Base-by-base conservation (phyloP, 177 flowering plant species). In the Vitis hybrid region DNA sequence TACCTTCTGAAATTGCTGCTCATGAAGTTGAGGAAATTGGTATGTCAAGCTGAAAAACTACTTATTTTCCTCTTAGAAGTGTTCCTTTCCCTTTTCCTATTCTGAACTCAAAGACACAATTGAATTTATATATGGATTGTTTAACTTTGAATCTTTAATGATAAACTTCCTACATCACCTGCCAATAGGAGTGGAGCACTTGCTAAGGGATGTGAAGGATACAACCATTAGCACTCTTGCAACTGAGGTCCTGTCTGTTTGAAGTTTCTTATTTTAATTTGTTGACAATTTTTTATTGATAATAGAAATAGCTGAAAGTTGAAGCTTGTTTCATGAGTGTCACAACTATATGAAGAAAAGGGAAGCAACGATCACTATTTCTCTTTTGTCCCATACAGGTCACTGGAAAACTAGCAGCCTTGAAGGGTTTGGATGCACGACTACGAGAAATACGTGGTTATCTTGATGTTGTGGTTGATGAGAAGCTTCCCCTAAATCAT, bases 21-120 rank as follows among this genome's bases (percentile, higher is more conserved):
- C 99, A 96, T 81, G 99, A 96, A 78, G 99, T 96, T 34, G 99
- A 96, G 84, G 99, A 96, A 85, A 96, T 96, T 61, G 98, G 98
- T 93, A 84, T 23, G 81, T 51, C 56, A 15, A 4, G 40, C 14
- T 60, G 30, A 23, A 58, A 48, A 21, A 21, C 23, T 21, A 59
- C 19, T 52, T 56, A 26, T 4, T 21, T 30, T 56, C 17, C 2
- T 51, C 11, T 17, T 60, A 26, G 14, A 13, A 40, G 5, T 4
- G 0, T 52, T 56, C 2, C 10, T 45, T 54, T n/a, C 1, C 5
- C 12, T 19, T 30, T 59, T 60, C 6, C n/a, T 32, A 12, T 5
- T 13, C 3, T 19, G 18, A 21, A 21, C 23, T 21, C 23, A 21
- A 54, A 40, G 5, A 62, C 12, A 21, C 17, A 7, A 59, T 21